Base-by-base conservation (phyloP, 441 rosid species). In the Jatropha podagrica region DNA sequence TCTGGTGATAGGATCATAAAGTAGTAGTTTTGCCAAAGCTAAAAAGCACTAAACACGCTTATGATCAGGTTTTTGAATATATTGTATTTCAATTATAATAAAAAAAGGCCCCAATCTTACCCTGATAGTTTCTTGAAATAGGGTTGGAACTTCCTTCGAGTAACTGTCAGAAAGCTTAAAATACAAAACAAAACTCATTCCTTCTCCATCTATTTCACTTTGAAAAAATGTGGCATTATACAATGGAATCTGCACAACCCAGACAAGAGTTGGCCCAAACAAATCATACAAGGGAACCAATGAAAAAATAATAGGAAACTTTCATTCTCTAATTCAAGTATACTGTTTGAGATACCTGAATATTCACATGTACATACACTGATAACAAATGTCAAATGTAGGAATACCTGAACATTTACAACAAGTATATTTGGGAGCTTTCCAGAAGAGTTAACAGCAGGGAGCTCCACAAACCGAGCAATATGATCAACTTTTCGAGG, bases 391-490 rank as follows among this genome's bases (percentile, higher is more conserved):
- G 46, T 32, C 42, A 68, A 63, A 49, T n/a, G 23, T 23, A 72
- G 74, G 66, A 74, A 58, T 86, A 94, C 98, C 96, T 94, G 98
- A 63, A 94, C 97, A 79, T 94, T 94, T 76, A 94, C 94, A 74
- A 92, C 88, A 70, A 94, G 97, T 41, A 94, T 82, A 67, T 88
- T 44, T 52, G 98, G 97, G 69, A 92, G 88, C 76, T 86, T 86
- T 62, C 85, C 85, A 52, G 88, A 79, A 71, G 88, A 75, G 63
- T 81, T 82, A 77, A 76, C 71, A 54, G 56, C 82, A 38, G 98
- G 98, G 68, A 94, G 97, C 71, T 94, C 88, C 76, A 94, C 92
- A 74, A 84, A 85, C 66, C 81, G 90, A 80, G 97, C 92, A 68
- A 94, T 84, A 81, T 94, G 97, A 80, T 88, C 79, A 77, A 92